Base-by-base conservation (phyloP, 345 rosid genomes). In the Dovyalis caffra region DNA sequence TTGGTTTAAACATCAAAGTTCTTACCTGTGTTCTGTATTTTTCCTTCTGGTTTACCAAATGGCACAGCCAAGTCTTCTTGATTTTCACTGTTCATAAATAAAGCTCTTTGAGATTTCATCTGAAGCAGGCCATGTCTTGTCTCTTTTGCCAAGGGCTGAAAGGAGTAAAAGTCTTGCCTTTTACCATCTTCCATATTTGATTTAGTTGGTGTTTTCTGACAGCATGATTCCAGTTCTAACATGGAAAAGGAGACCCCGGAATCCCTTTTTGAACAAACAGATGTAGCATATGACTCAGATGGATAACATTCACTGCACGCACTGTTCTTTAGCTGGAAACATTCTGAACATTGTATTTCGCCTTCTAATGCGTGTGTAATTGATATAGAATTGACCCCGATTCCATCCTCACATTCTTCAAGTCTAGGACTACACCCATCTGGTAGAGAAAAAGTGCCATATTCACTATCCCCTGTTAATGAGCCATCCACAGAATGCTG, bases 1-100 rank as follows among this genome's bases (percentile, higher is more conserved):
- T 56, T 74, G 45, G 68, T 60, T 71, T 37, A 40, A 72, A 74
- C 49, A 58, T 15, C 8, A 25, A 53, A 63, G 64, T 47, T 74
- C n/a, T 76, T 83, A 89, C 96, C 93, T 82, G 73, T 72, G 12
- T 64, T 82, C 35, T 71, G 66, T n/a, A 31, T 11, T 31, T 20
- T 70, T 74, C 37, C 85, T 80, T 79, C 80, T 40, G 53, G 38
- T 64, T 77, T 74, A 20, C 61, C 31, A 31, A 66, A 49, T 49
- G 61, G 74, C 71, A 68, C 64, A 58, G 47, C 74, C 51, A 49
- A 49, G 70, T 67, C 71, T 51, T 63, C 77, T 57, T 76, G 74
- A 63, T 73, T 68, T 35, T 40, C 2, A 68, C 77, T 37, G 5
- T 68, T 71, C 35, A 75, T 70, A 33, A 62, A 79, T 73, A 86